phyloP scores from a whole-genome alignment of 2,329 filamentous ascomycete genomes.

The Trichoderma sp. region DNA sequence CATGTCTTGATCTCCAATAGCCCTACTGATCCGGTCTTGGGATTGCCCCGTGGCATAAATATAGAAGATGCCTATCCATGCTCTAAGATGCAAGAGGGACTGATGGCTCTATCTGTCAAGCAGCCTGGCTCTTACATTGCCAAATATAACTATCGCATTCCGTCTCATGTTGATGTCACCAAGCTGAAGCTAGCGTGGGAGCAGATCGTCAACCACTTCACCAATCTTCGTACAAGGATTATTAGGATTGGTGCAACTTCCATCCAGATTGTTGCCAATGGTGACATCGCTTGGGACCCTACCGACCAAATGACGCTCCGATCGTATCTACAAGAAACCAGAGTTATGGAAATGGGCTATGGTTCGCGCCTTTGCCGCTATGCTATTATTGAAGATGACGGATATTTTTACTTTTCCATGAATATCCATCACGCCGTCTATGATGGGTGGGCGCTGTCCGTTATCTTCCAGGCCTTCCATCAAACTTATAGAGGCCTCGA shows the following conservation, averaged over 20 bases:
- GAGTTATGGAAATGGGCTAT: background rate
- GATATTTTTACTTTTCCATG: background rate
- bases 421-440: background rate
- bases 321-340: background rate
- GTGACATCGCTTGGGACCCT: background rate
- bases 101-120: background rate
- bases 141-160: background rate
- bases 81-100: background rate
- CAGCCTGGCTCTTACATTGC: background rate
- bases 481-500: background rate
- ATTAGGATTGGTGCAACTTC: background rate
- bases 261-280: background rate
- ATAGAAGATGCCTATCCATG: background rate
- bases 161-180: background rate
- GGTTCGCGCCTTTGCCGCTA: background rate
- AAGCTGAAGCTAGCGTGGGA: background rate
- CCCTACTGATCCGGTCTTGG: background rate
- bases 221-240: background rate
- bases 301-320: background rate
- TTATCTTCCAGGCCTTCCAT: background rate
- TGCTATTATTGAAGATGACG: background rate
- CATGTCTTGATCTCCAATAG: background rate
- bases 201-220: background rate
- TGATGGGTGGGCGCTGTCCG: background rate
- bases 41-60: background rate